A percentile compares a stretch with the other conserved stretches of the same genome.
phyloP scores from a whole-genome alignment of 177 flowering plant genomes.

The Telopea speciosissima region DNA sequence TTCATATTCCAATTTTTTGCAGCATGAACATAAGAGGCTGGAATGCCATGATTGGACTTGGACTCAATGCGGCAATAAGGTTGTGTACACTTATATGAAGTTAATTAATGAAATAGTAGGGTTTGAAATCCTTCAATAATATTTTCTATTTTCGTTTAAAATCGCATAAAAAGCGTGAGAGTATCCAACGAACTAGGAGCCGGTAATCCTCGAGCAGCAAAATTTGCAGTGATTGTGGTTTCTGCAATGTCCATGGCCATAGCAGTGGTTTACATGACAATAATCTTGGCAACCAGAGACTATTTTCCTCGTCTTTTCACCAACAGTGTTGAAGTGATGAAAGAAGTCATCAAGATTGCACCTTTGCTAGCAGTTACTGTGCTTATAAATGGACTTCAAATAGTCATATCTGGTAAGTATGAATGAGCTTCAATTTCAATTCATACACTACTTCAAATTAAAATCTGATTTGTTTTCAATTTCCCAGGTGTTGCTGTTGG shows the following conservation, averaged over 20 bases:
- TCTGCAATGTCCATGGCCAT: constrained; percentile 33
- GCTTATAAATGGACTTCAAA: constrained; percentile 57
- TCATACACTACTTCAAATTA: too few relatives aligned
- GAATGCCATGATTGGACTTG: too few relatives aligned
- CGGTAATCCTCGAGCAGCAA: constrained; percentile 45
- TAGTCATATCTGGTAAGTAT: constrained; percentile 56
- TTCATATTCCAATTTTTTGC: too few relatives aligned
- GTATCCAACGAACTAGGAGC: constrained; percentile 82
- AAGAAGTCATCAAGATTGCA: constrained; percentile 44
- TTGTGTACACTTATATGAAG: too few relatives aligned
- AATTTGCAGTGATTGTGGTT: constrained; percentile 50
- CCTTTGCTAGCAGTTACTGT: constrained; percentile 43
- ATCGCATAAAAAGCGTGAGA: constrained; percentile 42
- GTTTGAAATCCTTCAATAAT: background rate
- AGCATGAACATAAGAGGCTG: too few relatives aligned
- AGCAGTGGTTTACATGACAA: constrained; percentile 32
- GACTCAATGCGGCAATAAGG: too few relatives aligned
- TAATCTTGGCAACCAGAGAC: constrained; percentile 43
- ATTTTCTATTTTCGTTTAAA: background rate
- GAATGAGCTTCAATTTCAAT: background rate
- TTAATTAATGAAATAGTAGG: too few relatives aligned
- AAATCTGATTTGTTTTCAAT: background rate
- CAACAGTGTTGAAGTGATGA: constrained; percentile 38
- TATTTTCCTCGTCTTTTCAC: constrained; percentile 58
- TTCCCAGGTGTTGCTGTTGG: constrained; percentile 49